Evolutionary conservation across 495 filamentous ascomycete species (phyloP).

Genomic region (Podospora conica): DNA sequence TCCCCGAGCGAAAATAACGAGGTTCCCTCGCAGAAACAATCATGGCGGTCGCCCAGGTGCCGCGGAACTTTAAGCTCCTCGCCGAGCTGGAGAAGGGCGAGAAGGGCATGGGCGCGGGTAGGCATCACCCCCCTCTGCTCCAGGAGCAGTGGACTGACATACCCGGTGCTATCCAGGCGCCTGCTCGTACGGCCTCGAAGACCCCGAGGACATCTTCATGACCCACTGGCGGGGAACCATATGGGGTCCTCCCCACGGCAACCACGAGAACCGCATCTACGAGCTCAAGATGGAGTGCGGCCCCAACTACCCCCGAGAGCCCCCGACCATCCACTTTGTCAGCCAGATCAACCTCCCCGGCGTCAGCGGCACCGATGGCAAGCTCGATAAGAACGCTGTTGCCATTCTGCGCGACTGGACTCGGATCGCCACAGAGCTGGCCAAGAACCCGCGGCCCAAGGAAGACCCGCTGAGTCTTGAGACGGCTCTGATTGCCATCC

Average conservation of each 20-base stretch:
- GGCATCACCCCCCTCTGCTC: slow-evolving; percentile 1
- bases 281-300: slow-evolving; percentile 96
- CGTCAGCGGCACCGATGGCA: slow-evolving; percentile 71
- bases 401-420: slow-evolving; percentile 84
- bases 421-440: slow-evolving; percentile 79
- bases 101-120: slow-evolving; percentile 92
- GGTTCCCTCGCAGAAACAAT: slow-evolving; percentile 7
- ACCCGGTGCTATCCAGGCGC: slow-evolving; percentile 56
- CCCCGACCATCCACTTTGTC: slow-evolving; percentile 83
- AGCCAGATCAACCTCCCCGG: slow-evolving; percentile 94
- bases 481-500: slow-evolving; percentile 45
- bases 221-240: slow-evolving; percentile 98
- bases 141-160: not conserved
- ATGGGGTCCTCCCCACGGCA: slow-evolving; percentile 93
- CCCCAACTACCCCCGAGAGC: slow-evolving; percentile 77
- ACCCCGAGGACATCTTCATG: slow-evolving; percentile 95
- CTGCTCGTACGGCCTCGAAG: slow-evolving; percentile 91
- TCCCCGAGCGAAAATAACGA: not conserved
- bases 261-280: slow-evolving; percentile 98
- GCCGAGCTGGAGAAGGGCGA: slow-evolving; percentile 99
- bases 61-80: slow-evolving; percentile 89
- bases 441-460: slow-evolving; percentile 33
- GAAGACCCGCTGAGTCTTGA: slow-evolving; percentile 40
- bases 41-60: slow-evolving; percentile 69
- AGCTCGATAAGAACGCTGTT: slow-evolving; percentile 77